Conservation (phyloP, 202 grass and related monocot species). For the Hordeum pubiflorum region DNA sequence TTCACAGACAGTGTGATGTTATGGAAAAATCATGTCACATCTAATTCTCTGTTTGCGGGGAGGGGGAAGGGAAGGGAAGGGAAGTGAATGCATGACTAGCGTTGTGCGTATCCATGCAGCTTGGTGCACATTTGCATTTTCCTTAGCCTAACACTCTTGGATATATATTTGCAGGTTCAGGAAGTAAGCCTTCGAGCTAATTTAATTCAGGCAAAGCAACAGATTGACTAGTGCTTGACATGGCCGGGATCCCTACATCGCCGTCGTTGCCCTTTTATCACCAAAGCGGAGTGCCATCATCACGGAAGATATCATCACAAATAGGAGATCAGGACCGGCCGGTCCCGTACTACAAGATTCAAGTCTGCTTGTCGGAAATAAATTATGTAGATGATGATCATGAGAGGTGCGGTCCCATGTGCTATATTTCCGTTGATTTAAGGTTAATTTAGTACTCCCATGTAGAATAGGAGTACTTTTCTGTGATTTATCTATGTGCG, state of each 20-base stretch:
- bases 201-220: constrained; percentile 51
- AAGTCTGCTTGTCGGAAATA: background rate
- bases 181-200: constrained; percentile 70
- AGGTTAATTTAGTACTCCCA: background rate
- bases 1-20: no score
- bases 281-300: background rate
- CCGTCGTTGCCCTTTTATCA: background rate
- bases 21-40: no score
- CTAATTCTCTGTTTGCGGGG: no score
- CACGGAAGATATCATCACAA: background rate
- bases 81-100: background rate
- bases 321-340: background rate
- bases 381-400: background rate
- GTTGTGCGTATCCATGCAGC: background rate
- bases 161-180: constrained; percentile 38
- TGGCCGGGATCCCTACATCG: background rate
- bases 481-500: background rate
- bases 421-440: background rate
- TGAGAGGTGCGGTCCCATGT: background rate
- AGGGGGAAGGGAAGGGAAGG: no score
- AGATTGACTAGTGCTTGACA: background rate
- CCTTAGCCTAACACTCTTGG: background rate
- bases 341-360: background rate
- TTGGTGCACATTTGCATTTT: background rate
- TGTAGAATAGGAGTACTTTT: background rate